Evolutionary conservation across 768 basidiomycete species (phyloP).

Genomic region (Chalciporus pseudorubinellus): DNA sequence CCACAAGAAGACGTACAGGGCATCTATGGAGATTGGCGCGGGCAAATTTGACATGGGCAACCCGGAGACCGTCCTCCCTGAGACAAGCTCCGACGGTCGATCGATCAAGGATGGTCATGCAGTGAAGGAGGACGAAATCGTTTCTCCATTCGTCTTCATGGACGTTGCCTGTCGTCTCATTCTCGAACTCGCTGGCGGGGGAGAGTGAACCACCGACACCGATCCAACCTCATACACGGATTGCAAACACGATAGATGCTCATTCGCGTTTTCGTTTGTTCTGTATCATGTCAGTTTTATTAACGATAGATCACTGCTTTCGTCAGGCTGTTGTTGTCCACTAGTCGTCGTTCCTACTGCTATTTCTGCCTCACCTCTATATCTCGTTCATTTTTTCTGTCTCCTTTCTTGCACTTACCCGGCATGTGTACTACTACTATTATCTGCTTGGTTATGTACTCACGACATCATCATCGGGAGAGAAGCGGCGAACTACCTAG

Average conservation of each 20-base stretch:
- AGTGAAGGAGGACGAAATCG: constrained; percentile 57
- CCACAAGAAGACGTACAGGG: constrained; percentile 91
- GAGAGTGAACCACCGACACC: constrained; percentile 29
- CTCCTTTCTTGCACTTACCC: constrained; percentile 1
- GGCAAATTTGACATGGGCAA: constrained; percentile 67
- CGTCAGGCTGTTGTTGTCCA: background rate
- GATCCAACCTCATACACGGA: background rate
- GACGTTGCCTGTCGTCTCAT: constrained; percentile 94
- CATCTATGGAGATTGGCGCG: constrained; percentile 62
- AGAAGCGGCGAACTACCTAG: too few relatives aligned
- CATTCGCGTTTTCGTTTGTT: background rate
- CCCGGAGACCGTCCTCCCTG: constrained; percentile 33
- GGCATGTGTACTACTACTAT: constrained; percentile 17
- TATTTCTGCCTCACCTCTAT: constrained; percentile 18
- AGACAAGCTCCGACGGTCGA: constrained; percentile 55
- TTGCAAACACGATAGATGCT: background rate
- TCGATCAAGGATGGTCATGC: constrained; percentile 48
- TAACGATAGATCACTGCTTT: background rate
- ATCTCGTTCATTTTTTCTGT: background rate
- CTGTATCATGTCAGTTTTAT: background rate
- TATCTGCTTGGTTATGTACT: constrained; percentile 18
- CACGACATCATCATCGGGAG: background rate
- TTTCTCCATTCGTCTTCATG: constrained; percentile 93
- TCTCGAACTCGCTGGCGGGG: constrained; percentile 83
- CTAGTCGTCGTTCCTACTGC: constrained; percentile 6